A percentile compares a stretch with the other conserved stretches of the same genome.
These are phyloP conservation scores for Rhizopus arrhizus DNA, from an alignment of 371 early-diverging fungal genomes.

Conservation along the genomic window DNA sequence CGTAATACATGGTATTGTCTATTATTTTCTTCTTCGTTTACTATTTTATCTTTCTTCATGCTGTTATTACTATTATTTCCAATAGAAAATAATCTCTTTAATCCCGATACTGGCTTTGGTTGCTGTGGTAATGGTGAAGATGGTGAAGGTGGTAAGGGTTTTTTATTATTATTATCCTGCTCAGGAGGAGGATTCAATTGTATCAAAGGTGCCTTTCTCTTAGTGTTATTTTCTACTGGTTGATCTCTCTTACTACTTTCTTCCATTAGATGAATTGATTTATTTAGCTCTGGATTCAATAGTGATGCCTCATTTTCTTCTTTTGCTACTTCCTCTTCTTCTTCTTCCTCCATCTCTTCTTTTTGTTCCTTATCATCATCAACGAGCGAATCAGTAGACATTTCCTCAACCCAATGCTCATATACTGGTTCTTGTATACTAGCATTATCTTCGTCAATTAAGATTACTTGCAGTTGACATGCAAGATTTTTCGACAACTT, in stretches of 20 bases:
- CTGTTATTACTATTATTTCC: constrained; percentile 18
- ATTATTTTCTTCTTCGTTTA: constrained; percentile 9
- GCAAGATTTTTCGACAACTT: constrained; percentile 25
- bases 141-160: background rate
- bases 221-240: background rate
- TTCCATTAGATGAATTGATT: constrained; percentile 8
- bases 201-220: no score
- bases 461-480: constrained; percentile 33
- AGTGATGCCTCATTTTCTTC: constrained; percentile 12
- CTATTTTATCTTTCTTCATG: constrained; percentile 22
- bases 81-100: constrained; percentile 41
- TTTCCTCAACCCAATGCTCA: constrained; percentile 43
- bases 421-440: constrained; percentile 20
- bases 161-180: no score
- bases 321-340: constrained; percentile 2
- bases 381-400: constrained; percentile 27
- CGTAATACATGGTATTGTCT: constrained; percentile 43
- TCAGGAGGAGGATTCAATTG: no score
- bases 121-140: constrained; percentile 10
- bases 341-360: background rate
- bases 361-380: background rate
- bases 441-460: constrained; percentile 22
- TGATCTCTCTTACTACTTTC: background rate
- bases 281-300: constrained; percentile 25
- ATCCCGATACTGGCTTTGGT: constrained; percentile 18